Evolutionary conservation across 192 early-diverging fungal species (phyloP), one percentile per base, ranked within the genome.

Genomic region (Linnemannia hyalina): DNA sequence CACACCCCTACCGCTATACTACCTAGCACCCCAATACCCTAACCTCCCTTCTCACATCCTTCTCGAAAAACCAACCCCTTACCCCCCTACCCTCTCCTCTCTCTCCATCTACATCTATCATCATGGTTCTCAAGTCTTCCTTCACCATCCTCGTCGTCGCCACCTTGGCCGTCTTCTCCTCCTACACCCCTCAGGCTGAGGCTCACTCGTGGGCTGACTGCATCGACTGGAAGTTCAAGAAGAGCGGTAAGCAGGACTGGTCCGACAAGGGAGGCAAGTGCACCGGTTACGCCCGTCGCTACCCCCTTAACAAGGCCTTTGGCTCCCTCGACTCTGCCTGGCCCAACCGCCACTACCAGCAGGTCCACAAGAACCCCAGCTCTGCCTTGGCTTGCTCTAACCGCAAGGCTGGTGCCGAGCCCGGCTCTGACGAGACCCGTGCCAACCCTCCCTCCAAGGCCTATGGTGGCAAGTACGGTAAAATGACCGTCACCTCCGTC

Each of bases 181-280:
- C 77, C 29, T 41, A 60, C 42, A 44, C 83, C 32, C 75, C 73
- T 29, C 69, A 76, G 46, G 78, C 74, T 74, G 83, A 85, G 83
- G 83, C 83, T 32, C 83, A 85, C 78, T 85, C 83, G 70, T 85
- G 83, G 83, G 75, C 63, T 29, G 83, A 80, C 26, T 85, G 83
- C 78, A 36, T 85, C 46, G 83, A 85, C 83, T 85, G 83, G 83
- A 85, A 85, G 82, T 80, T 80, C 76, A 80, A 79, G 6, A 80
- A 76, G 65, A 10, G 47, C 73, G 75, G 70, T 35, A 75, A 68
- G 32, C 68, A 70, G 20, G 73, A 80, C 40, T 80, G 83, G 78
- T 65, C 60, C 29, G 78, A 85, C 63, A 79, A 83, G 73, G 72
- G 65, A 18, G 83, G 83, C 60, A 80, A 73, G 57, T 85, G 83